Conservation (phyloP, 1,284 basidiomycete species). For the Wolfiporia cocos region DNA sequence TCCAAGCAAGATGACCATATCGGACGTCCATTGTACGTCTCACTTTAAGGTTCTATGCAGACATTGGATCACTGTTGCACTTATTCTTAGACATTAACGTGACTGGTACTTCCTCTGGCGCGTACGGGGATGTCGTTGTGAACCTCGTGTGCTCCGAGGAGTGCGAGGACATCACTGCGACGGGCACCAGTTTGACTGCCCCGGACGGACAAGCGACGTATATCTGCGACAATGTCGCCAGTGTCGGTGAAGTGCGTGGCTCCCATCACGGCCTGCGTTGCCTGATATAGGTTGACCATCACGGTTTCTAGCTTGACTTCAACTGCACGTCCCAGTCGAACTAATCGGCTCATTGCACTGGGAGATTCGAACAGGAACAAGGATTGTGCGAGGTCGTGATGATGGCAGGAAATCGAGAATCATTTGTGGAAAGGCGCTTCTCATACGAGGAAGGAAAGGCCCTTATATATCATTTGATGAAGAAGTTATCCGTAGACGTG, state of each 20-base stretch:
- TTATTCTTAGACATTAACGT: conserved; percentile 26
- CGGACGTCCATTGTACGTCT: conserved; percentile 32
- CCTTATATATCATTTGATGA: too few relatives aligned
- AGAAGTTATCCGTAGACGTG: too few relatives aligned
- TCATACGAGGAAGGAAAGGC: too few relatives aligned
- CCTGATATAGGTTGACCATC: too few relatives aligned
- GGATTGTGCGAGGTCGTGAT: too few relatives aligned
- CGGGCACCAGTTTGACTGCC: conserved; percentile 19
- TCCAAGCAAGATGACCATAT: conserved; percentile 44
- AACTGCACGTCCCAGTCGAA: conserved; percentile 24
- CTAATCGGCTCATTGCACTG: too few relatives aligned
- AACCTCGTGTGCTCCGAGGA: conserved; percentile 32
- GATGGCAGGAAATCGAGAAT: too few relatives aligned
- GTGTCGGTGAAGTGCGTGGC: conserved; percentile 18
- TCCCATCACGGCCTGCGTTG: too few relatives aligned
- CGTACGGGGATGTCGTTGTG: conserved; percentile 30
- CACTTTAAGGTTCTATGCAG: background rate
- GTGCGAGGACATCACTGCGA: conserved; percentile 33
- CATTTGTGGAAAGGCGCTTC: too few relatives aligned
- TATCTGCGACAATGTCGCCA: conserved; percentile 37
- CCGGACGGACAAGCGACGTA: conserved; percentile 32
- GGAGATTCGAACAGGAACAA: too few relatives aligned
- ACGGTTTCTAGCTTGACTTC: conserved; percentile 20
- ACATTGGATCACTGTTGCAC: background rate
- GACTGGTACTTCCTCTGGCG: conserved; percentile 32